Base-by-base conservation (phyloP, 1,284 basidiomycete species). In the Heterobasidion annosum region DNA sequence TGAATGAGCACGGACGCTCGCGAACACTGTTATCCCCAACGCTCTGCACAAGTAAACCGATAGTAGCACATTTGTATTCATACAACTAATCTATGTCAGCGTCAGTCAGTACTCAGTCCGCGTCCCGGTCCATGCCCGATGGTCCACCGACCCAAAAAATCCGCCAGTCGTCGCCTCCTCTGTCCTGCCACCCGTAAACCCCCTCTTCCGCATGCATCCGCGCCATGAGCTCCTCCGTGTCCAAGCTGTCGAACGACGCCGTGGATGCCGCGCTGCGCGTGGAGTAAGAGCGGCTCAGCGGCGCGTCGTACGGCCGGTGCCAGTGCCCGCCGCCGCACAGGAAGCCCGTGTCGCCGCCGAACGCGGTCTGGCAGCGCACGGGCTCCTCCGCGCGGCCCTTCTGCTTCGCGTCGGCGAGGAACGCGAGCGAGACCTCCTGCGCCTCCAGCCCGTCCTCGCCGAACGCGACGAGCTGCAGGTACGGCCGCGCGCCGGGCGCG, bases 81-180 rank as follows among this genome's bases (percentile, higher is more conserved):
- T 40, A 40, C 10, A 40, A 40, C n/a, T 40, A 40, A 40, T 12
- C n/a, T 12, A 40, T 40, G 37, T n/a, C 25, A 25, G 4, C 8
- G 12, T 40, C 37, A 40, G 12, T 40, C 7, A 40, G 37, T 10
- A 3, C n/a, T 47, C 45, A 47, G 40, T 47, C 9, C 45, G 45
- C 4, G 18, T 16, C 18, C 18, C 18, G 16, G 9, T 10, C 10
- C 45, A 10, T 47, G 45, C 7, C 25, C 18, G 10, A 10, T 48
- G 65, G 65, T 4, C 86, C 87, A 0, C 88, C 88, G 7, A 90
- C 68, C 88, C 88, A 91, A 63, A 91, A 81, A 13, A 91, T 76
- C 32, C 88, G 71, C 77, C 82, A 91, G 63, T 91, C 88, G 55
- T 81, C 78, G 4, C 73, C 56, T 12, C 82, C 87, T 63, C 82